phyloP scores from a whole-genome alignment of 1,284 basidiomycete species.

The Cryptococcus sp. region DNA sequence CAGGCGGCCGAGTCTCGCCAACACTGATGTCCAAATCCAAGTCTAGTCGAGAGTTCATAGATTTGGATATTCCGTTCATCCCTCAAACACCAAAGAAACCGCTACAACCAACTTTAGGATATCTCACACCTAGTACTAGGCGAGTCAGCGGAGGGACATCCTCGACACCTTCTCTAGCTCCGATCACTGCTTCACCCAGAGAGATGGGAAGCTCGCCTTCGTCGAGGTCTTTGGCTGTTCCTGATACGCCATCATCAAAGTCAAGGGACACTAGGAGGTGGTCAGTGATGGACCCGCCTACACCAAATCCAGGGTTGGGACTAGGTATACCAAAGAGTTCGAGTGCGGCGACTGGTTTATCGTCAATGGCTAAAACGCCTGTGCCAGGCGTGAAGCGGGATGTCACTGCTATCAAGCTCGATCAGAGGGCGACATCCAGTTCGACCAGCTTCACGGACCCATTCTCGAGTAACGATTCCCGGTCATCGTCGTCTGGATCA shows the following conservation, averaged over 20 bases:
- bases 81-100: slow-evolving; percentile 40
- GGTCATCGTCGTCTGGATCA: slow-evolving; percentile 19
- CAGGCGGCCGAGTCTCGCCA: slow-evolving; percentile 5
- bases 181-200: slow-evolving; percentile 26
- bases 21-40: not conserved
- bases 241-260: slow-evolving; percentile 6
- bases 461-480: slow-evolving; percentile 4
- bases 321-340: slow-evolving; percentile 15
- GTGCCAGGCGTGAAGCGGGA: slow-evolving; percentile 3
- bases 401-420: slow-evolving; percentile 15
- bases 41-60: slow-evolving; percentile 7
- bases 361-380: not conserved
- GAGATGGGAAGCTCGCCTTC: not conserved
- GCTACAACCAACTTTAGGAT: slow-evolving; percentile 35
- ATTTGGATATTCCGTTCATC: slow-evolving; percentile 35
- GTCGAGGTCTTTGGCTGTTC: slow-evolving; percentile 2
- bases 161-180: slow-evolving; percentile 21
- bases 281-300: slow-evolving; percentile 4
- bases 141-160: slow-evolving; percentile 7
- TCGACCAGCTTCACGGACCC: slow-evolving; percentile 8
- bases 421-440: not conserved
- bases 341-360: not conserved
- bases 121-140: slow-evolving; percentile 34
- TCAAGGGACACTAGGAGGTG: slow-evolving; percentile 1
- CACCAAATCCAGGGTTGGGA: slow-evolving; percentile 10